phyloP scores from a whole-genome alignment of 2,329 filamentous ascomycete species.

The Sphaceloma murrayae region DNA sequence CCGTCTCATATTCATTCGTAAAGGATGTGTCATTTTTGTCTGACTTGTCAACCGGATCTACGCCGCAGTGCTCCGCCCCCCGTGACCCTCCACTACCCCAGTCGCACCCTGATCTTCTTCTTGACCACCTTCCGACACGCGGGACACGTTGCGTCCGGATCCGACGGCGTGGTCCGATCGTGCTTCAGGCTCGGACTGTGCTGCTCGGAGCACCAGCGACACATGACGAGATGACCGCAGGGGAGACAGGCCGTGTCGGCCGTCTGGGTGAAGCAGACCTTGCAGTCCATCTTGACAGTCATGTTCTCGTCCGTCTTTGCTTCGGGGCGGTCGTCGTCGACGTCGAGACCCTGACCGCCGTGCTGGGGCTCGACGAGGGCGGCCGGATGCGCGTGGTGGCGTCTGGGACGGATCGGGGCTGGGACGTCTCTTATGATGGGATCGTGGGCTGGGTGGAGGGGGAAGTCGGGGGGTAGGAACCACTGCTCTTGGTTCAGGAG shows the following conservation, averaged over 20 bases:
- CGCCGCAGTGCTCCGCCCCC: too few species aligned
- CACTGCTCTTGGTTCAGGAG: not conserved
- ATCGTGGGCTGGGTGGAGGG: slow-evolving; percentile 4
- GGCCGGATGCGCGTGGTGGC: not conserved
- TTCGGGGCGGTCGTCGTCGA: slow-evolving; percentile 38
- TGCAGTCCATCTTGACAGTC: slow-evolving; percentile 43
- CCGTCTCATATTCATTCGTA: too few species aligned
- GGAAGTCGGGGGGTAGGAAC: not conserved
- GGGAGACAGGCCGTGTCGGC: slow-evolving; percentile 45
- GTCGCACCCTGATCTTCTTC: slow-evolving; percentile 30
- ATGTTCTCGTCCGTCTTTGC: slow-evolving; percentile 42
- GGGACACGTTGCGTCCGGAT: slow-evolving; percentile 34
- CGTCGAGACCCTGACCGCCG: slow-evolving; percentile 38
- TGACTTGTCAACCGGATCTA: too few species aligned
- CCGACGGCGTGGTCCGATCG: slow-evolving; percentile 33
- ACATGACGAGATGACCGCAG: slow-evolving; percentile 48
- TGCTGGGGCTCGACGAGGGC: not conserved
- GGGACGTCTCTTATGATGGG: slow-evolving; percentile 4
- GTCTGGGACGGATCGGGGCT: not conserved
- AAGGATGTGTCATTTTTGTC: too few species aligned
- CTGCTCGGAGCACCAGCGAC: slow-evolving; percentile 46
- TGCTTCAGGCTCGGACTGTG: slow-evolving; percentile 37
- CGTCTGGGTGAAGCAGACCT: slow-evolving; percentile 44
- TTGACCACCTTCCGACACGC: slow-evolving; percentile 39
- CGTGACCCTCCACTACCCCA: too few species aligned